Evolutionary conservation across 2,329 filamentous ascomycete genomes (phyloP), one percentile per base, ranked within the genome.

Genomic region (Aspergillus aculeatus): DNA sequence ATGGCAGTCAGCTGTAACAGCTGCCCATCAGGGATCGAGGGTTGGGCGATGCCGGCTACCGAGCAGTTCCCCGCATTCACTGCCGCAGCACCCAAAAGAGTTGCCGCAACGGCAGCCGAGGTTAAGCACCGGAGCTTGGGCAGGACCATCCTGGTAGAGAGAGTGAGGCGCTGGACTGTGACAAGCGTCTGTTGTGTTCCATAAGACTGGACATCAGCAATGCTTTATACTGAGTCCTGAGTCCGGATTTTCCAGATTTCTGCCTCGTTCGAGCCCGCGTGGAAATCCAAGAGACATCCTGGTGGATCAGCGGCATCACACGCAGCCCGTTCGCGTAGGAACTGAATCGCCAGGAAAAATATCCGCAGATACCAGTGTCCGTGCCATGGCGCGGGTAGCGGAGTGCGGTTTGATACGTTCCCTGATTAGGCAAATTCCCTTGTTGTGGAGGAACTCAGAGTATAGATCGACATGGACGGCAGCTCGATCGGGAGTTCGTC

Each of bases 1-100:
- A n/a, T 12, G 6, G 60, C 57, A 10, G 57, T 54, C 23, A 62
- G 32, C 14, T 57, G 21, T 21, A 62, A 12, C 9, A 62, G 24
- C 21, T 54, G 41, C 11, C 49, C 60, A 11, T 50, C 54, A n/a
- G 57, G 60, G n/a, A 62, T 57, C 1, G 48, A 50, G 14, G 57
- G 53, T 12, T 44, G n/a, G 16, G 48, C 21, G 21, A 61, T 59
- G n/a, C 26, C 35, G 26, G 49, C n/a, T 12, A 51, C 24, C 5
- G 59, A 59, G 31, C 59, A 61, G 31, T 49, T 31, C 24, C 51
- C 32, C 19, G 51, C 23, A 14, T 41, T 26, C 21, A 26, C 50
- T 23, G 44, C 29, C 14, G 51, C 23, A 10, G 51, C 29, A 26
- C 29, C 26, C 16, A 53, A 16, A 24, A 49, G n/a, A 21, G 32